Percentiles rank a stretch among this genome's conserved stretches.
Conservation (phyloP, 805 yeast species). For the Zygoascus bituminiphila region DNA sequence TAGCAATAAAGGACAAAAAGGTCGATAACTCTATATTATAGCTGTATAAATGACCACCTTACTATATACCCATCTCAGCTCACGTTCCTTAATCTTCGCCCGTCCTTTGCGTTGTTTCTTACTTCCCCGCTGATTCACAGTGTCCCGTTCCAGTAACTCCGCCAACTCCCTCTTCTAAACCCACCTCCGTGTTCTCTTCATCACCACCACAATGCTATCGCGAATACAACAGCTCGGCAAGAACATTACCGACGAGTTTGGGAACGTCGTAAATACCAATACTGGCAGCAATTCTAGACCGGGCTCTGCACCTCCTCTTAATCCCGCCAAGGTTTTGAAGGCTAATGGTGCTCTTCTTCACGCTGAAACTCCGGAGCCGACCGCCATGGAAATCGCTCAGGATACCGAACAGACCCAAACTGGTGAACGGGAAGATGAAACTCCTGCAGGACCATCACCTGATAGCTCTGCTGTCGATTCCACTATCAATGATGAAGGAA, state of each 20-base stretch:
- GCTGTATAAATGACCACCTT: no score
- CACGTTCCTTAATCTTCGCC: no score
- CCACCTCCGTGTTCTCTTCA: background rate
- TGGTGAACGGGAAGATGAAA: background rate
- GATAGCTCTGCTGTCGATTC: background rate
- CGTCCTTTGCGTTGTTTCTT: no score
- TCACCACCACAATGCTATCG: slow-evolving; percentile 37
- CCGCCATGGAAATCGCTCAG: slow-evolving; percentile 14
- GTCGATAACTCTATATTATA: no score
- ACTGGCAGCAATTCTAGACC: background rate
- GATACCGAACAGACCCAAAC: background rate
- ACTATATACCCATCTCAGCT: no score
- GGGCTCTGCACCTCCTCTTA: slow-evolving; percentile 5
- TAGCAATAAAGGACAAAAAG: no score
- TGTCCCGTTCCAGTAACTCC: background rate
- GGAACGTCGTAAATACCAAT: slow-evolving; percentile 28
- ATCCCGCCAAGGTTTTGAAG: slow-evolving; percentile 9
- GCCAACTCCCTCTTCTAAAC: background rate
- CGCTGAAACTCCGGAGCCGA: slow-evolving; percentile 17
- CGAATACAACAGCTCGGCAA: slow-evolving; percentile 55
- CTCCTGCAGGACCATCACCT: background rate
- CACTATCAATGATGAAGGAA: slow-evolving; percentile 3
- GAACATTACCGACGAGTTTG: slow-evolving; percentile 54
- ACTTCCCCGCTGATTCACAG: no score
- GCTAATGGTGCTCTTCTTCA: slow-evolving; percentile 11